These are phyloP conservation scores for Psilocybe cubensis DNA, from an alignment of 768 basidiomycete species.

Conservation along the genomic window DNA sequence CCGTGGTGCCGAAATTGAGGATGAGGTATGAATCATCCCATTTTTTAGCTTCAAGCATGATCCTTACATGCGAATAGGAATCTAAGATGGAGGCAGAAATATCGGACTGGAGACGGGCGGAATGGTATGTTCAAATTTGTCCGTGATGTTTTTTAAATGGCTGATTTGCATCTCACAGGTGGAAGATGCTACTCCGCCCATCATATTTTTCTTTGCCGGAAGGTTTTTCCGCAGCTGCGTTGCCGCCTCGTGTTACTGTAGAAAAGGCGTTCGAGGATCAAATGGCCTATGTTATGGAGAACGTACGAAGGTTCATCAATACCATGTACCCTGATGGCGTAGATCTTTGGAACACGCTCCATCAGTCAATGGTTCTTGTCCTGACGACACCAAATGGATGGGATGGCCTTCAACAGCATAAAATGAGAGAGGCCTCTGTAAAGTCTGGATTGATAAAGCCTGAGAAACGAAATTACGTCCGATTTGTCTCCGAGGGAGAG, in stretches of 20 bases:
- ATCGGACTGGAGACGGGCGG: slow-evolving; percentile 16
- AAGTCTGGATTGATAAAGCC: slow-evolving; percentile 19
- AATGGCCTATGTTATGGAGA: slow-evolving; percentile 24
- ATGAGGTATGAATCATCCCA: slow-evolving; percentile 13
- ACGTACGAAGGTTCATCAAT: slow-evolving; percentile 21
- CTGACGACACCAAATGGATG: slow-evolving; percentile 30
- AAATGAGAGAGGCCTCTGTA: slow-evolving; percentile 27
- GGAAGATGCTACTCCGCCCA: slow-evolving; percentile 27
- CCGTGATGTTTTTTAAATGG: neutral
- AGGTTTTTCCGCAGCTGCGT: slow-evolving; percentile 6
- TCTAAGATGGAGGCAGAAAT: slow-evolving; percentile 11
- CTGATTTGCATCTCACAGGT: slow-evolving; percentile 19
- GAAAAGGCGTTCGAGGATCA: slow-evolving; percentile 27
- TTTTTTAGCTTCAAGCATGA: neutral
- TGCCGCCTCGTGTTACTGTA: slow-evolving; percentile 22
- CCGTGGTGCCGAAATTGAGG: slow-evolving; percentile 22
- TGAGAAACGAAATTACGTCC: slow-evolving; percentile 10
- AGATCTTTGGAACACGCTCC: slow-evolving; percentile 16
- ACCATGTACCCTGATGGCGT: slow-evolving; percentile 3
- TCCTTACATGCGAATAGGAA: no score
- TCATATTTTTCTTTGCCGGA: slow-evolving; percentile 13
- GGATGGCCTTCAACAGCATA: slow-evolving; percentile 24
- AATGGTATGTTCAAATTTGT: slow-evolving; percentile 17
- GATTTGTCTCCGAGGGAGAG: slow-evolving; percentile 29
- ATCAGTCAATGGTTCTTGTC: slow-evolving; percentile 20